These are phyloP conservation scores for Aspergillus fischeri DNA, from an alignment of 2,329 filamentous ascomycete genomes.

Conservation along the genomic window DNA sequence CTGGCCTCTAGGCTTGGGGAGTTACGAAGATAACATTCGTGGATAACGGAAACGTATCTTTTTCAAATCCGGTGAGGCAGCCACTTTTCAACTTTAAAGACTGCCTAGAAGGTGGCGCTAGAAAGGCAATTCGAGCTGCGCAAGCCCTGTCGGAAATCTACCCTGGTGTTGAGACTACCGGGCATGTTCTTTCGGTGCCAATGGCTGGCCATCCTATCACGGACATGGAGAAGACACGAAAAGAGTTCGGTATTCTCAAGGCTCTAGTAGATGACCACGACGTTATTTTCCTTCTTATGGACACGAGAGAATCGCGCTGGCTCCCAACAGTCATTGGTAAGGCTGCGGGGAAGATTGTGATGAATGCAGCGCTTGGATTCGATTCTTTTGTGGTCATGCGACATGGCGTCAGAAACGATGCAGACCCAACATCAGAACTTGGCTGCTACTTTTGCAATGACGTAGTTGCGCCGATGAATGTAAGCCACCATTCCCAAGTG, in stretches of 20 bases:
- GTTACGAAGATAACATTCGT: constrained; percentile 93
- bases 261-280: constrained; percentile 79
- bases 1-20: constrained; percentile 66
- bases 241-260: constrained; percentile 72
- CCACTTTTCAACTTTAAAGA: constrained; percentile 88
- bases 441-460: constrained; percentile 99
- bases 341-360: constrained; percentile 84
- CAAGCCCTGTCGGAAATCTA: constrained; percentile 81
- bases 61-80: constrained; percentile 93
- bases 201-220: constrained; percentile 91
- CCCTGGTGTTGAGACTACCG: constrained; percentile 77
- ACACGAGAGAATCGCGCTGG: constrained; percentile 91
- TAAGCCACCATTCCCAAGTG: constrained; percentile 49
- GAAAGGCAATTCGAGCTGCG: constrained; percentile 78
- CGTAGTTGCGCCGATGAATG: constrained; percentile 88
- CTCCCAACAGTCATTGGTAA: constrained; percentile 95
- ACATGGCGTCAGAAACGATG: constrained; percentile 66
- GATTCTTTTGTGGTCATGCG: constrained; percentile 98
- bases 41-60: constrained; percentile 89
- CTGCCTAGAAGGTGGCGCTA: constrained; percentile 76
- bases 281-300: constrained; percentile 93
- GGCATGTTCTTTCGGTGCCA: constrained; percentile 79
- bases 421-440: constrained; percentile 61
- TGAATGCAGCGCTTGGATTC: constrained; percentile 94
- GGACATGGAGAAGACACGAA: constrained; percentile 64